Base-by-base conservation (phyloP, 2,329 filamentous ascomycete genomes). In the Penicillium sp. region DNA sequence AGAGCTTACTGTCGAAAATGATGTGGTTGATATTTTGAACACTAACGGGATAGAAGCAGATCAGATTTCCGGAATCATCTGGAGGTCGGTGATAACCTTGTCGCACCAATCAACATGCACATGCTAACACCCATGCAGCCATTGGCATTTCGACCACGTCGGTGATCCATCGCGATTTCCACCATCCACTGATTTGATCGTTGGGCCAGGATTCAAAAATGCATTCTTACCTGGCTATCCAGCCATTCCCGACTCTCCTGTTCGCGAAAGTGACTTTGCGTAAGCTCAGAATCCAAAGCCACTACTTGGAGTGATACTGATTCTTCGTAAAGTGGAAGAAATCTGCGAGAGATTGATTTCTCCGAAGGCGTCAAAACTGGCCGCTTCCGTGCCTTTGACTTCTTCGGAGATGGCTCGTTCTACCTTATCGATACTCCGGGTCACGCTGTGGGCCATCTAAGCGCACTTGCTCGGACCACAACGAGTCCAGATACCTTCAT, bases 401-500 rank as follows among this genome's bases (percentile, higher is more conserved):
- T 70, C 53, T 77, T 77, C 38, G 68, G 66, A 10, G 75, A 78
- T 41, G 75, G 74, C 1, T 72, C 66, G 8, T 68, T 78, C 42
- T 77, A 77, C 48, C 55, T 78, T n/a, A 62, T 79, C 5, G 55
- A 57, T 16, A 58, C 50, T 1, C 60, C 61, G 0, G 61, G 61
- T 5, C 71, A 76, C 32, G 62, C 77, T 3, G 81, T 81, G 0
- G 83, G 83, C 1, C 81, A 84, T 60, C 22, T 63, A 16, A 43
- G 53, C 10, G 81, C 72, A 3, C 70, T 84, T 0, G 81, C 78
- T 1, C 70, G 81, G 7, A 77, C 75, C 0, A 61, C 58, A 3
- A 38, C 42, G 3, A 50, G 29, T n/a, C 70, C 71, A 11, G 66
- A 71, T 16, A 62, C 68, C 1, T 83, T 81, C 60, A 73, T 81